Conservation (phyloP, 192 early-diverging fungal genomes). For the Paraglomus brasilianum region DNA sequence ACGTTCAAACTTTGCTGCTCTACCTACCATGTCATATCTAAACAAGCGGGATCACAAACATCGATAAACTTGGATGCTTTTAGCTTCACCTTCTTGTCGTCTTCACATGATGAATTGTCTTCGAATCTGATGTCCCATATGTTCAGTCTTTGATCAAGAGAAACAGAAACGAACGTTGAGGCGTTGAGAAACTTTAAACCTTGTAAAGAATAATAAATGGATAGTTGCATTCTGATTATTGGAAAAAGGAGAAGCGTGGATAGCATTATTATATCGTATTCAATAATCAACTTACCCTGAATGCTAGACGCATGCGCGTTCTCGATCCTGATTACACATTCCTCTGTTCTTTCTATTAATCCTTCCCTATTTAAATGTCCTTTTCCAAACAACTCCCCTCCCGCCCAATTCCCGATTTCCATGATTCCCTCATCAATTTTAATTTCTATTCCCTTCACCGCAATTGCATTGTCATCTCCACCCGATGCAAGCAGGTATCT, state of each 20-base stretch:
- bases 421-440: not conserved
- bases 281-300: slow-evolving; percentile 47
- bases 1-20: no score
- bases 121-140: slow-evolving; percentile 45
- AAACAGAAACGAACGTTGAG: slow-evolving; percentile 47
- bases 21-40: no score
- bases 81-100: slow-evolving; percentile 30
- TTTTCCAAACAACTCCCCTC: not conserved
- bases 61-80: slow-evolving; percentile 52
- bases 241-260: slow-evolving; percentile 2
- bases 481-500: slow-evolving; percentile 57
- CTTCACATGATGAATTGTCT: not conserved
- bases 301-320: slow-evolving; percentile 71
- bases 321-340: slow-evolving; percentile 30
- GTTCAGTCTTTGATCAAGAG: slow-evolving; percentile 71
- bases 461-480: slow-evolving; percentile 74
- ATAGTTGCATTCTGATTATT: not conserved
- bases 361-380: not conserved
- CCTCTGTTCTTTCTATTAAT: not conserved
- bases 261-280: not conserved
- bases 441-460: slow-evolving; percentile 33
- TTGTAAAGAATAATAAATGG: slow-evolving; percentile 28
- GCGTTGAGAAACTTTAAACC: slow-evolving; percentile 43
- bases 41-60: slow-evolving; percentile 61
- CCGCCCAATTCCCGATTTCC: not conserved